Base-by-base conservation (phyloP, 495 filamentous ascomycete species). In the Chlorociboria aeruginascens region DNA sequence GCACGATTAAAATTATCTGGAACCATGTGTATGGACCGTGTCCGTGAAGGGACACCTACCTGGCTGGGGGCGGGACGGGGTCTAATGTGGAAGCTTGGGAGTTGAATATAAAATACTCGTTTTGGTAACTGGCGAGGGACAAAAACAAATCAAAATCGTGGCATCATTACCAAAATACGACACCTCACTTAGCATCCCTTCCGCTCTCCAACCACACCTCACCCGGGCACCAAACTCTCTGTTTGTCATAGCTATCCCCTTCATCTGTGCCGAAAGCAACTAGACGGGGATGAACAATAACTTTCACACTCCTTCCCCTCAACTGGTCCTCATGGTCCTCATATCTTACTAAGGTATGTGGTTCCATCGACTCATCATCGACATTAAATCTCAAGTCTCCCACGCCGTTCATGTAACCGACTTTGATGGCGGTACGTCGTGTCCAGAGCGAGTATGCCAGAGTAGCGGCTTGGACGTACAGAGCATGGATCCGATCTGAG, bases 171-270 rank as follows among this genome's bases (percentile, higher is more conserved):
- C 4, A 25, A 25, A 25, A 25, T 25, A 4, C 20, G 20, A 25
- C 1, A 25, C 2, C 20, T 25, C 20, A 25, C 20, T 25, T 4
- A 25, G 4, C 20, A 25, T 25, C 20, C 20, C 20, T 25, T 25
- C 20, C 20, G 4, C 46, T 48, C 8, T 50, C 40, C 11, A 51
- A 25, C 49, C 49, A 51, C 11, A 51, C 49, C 17, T 45, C 43
- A n/a, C 33, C 49, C 1, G 32, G 33, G 1, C 14, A 34, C 49
- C 41, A 51, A 25, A 51, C 32, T 1, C 48, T 25, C 9, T 17
- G 17, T 4, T 20, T 8, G 8, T 33, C 28, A 14, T 46, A 41
- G 12, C 40, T 31, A 12, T 40, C 17, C 8, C 33, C 49, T 1
- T 51, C 49, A 41, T 42, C 43, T 3, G 28, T 46, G 0, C 49